Evolutionary conservation across 257 asterid species (phyloP).

Genomic region (Plantago major): DNA sequence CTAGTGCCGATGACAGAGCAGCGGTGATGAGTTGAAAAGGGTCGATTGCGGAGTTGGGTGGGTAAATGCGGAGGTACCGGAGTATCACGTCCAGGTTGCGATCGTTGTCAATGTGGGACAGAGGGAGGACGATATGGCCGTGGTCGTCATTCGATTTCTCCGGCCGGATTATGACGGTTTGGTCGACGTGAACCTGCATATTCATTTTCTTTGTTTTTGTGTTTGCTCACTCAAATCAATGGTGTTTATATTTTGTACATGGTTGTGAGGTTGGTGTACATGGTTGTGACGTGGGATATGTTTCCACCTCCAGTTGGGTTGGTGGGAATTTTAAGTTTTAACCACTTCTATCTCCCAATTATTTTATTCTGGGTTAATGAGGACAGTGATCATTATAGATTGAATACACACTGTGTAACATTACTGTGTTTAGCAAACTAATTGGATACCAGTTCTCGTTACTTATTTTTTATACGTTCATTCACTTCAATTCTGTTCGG

Average conservation of each 20-base stretch:
- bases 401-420: too few species aligned
- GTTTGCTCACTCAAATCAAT: not conserved
- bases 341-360: too few species aligned
- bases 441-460: too few species aligned
- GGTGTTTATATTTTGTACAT: not conserved
- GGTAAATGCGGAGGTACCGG: slow-evolving; percentile 80
- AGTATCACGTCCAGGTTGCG: slow-evolving; percentile 62
- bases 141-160: slow-evolving; percentile 28
- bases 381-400: too few species aligned
- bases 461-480: too few species aligned
- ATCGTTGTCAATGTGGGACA: slow-evolving; percentile 83
- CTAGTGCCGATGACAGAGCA: slow-evolving; percentile 64
- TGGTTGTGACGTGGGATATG: slow-evolving; percentile 3
- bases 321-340: slow-evolving; percentile 2
- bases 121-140: slow-evolving; percentile 53
- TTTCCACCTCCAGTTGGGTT: not conserved
- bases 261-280: not conserved
- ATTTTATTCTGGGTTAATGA: too few species aligned
- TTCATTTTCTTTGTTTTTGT: not conserved
- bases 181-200: slow-evolving; percentile 40
- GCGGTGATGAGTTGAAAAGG: slow-evolving; percentile 61
- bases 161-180: slow-evolving; percentile 52
- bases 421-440: too few species aligned
- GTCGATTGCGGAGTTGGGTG: slow-evolving; percentile 26
- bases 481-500: too few species aligned